A percentile compares a stretch with the other conserved stretches of the same genome.
Conservation (phyloP, 345 rosid species). For the Limnanthes douglasii region DNA sequence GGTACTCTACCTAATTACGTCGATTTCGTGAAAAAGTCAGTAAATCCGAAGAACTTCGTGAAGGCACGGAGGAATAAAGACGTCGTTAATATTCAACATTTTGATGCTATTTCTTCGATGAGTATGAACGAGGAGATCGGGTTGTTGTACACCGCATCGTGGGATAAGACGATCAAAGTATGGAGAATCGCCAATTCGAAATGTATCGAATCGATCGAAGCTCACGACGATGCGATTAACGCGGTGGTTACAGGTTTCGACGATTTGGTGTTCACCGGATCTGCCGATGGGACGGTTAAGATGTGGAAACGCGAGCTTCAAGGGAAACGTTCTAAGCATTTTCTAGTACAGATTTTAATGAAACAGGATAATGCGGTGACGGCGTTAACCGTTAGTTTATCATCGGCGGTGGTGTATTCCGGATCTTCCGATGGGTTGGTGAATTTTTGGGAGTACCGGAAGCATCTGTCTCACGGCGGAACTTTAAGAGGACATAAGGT, state of each 20-base stretch:
- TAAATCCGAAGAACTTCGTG: conserved; percentile 40
- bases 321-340: conserved; percentile 47
- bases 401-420: conserved; percentile 35
- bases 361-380: conserved; percentile 70
- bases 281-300: conserved; percentile 61
- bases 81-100: conserved; percentile 37
- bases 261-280: conserved; percentile 45
- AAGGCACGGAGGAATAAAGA: conserved; percentile 29
- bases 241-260: conserved; percentile 32
- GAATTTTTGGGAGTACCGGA: conserved; percentile 46
- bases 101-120: conserved; percentile 47
- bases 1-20: conserved; percentile 39
- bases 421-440: conserved; percentile 65
- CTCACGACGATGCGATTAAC: conserved; percentile 56
- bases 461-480: conserved; percentile 40
- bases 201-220: conserved; percentile 46
- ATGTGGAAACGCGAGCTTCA: conserved; percentile 43
- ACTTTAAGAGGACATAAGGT: conserved; percentile 46
- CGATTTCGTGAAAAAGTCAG: conserved; percentile 35
- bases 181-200: conserved; percentile 42
- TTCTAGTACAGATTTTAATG: conserved; percentile 36
- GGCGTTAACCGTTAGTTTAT: conserved; percentile 33
- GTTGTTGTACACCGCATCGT: conserved; percentile 46
- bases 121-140: conserved; percentile 34
- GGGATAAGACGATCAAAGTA: conserved; percentile 52